Evolutionary conservation across 768 basidiomycete genomes (phyloP), one percentile per base, ranked within the genome.

Genomic region (Scleroderma citrinum): DNA sequence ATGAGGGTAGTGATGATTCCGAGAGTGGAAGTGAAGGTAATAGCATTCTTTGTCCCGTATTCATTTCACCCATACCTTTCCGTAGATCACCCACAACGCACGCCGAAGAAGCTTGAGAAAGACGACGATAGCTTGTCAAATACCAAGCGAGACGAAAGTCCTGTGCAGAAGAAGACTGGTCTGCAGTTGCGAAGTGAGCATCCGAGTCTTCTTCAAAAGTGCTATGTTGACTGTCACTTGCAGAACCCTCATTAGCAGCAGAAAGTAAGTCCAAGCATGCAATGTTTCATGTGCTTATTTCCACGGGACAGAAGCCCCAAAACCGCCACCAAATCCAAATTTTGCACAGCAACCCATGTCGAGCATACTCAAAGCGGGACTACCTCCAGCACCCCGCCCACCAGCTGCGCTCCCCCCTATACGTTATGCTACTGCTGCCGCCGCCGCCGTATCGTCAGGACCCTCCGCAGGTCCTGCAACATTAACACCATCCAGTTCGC

Each of bases 401-500:
- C 64, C 78, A 56, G 74, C 74, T 29, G 64, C 76, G 19, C 66
- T 90, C 49, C 87, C 91, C 38, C 87, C 92, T 12, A 88, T 94
- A 61, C 77, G 87, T 44, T 96, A 96, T 63, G 86, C 95, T 29
- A 81, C 91, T n/a, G 92, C 92, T 0, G 94, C 92, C 2, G 93
- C 92, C 0, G 65, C 65, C 0, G 65, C 59, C 0, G 65, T 66
- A 7, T 66, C 65, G 31, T 56, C 50, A n/a, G 31, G 46, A 38
- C 68, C 69, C 48, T 63, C 71, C 36, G 63, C 66, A 4, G 60
- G 71, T 54, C 58, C 63, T 53, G 55, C 67, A 34, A 59, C 73
- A 10, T 60, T 70, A 46, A 61, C 74, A 42, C 62, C 74, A 10
- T 64, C 76, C 54, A 68, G 74, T 57, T 66, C 77, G 19, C 56